These are phyloP conservation scores for Batkoa obscura DNA, from an alignment of 371 early-diverging fungal species.

Conservation along the genomic window DNA sequence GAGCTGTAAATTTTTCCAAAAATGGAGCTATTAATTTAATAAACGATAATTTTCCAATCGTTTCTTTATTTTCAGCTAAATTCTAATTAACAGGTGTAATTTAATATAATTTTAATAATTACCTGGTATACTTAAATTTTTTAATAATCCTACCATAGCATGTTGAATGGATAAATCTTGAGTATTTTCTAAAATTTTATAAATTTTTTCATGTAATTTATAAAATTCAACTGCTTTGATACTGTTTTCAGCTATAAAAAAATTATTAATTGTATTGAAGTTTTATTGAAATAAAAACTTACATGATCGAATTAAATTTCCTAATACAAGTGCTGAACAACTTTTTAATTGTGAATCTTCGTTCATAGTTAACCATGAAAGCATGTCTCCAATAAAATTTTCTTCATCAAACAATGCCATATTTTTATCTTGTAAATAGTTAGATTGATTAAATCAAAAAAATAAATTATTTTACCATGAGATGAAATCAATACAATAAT, in stretches of 20 bases:
- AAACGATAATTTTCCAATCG: conserved; percentile 24
- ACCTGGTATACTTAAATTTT: conserved; percentile 38
- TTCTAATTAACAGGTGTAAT: not conserved
- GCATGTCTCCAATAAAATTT: conserved; percentile 18
- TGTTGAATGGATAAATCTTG: conserved; percentile 34
- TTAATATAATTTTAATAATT: conserved; percentile 4
- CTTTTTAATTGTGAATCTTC: conserved; percentile 18
- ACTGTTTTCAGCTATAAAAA: conserved; percentile 28
- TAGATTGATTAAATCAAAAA: too few relatives aligned
- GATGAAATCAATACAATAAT: not conserved
- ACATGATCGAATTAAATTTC: conserved; percentile 41
- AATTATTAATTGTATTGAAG: not conserved
- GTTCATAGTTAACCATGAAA: conserved; percentile 21
- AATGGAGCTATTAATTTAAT: conserved; percentile 23
- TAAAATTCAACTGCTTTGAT: conserved; percentile 30
- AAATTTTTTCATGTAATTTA: conserved; percentile 20
- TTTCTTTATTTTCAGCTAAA: conserved; percentile 23
- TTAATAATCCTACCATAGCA: conserved; percentile 32
- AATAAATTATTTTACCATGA: too few relatives aligned
- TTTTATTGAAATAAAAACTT: not conserved
- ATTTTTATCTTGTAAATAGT: not conserved
- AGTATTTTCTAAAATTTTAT: conserved; percentile 21
- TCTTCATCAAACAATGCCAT: conserved; percentile 6
- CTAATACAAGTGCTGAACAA: conserved; percentile 28
- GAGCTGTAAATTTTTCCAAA: conserved; percentile 33